Conservation (phyloP, 2,329 filamentous ascomycete genomes). For the Xylariaceae sp. region DNA sequence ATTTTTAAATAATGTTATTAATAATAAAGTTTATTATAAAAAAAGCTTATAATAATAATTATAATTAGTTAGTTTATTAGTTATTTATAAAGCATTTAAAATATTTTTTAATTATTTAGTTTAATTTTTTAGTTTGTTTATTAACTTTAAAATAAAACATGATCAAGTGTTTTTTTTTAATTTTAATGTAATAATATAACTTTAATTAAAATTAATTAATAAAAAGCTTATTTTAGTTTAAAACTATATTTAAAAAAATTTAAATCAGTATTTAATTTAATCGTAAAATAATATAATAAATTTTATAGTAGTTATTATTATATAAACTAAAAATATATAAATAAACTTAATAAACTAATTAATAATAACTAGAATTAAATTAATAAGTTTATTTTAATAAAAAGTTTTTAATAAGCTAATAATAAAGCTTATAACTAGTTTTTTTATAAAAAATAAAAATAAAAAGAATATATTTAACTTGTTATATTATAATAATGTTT, state of each 20-base stretch:
- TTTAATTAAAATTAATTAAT: not conserved
- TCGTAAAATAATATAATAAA: not conserved
- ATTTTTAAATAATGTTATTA: too few relatives aligned
- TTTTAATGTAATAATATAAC: not conserved
- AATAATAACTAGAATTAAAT: not conserved
- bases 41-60: too few relatives aligned
- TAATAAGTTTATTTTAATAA: too few relatives aligned
- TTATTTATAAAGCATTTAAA: too few relatives aligned
- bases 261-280: not conserved
- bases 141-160: constrained; percentile 1
- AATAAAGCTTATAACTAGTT: too few relatives aligned
- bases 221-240: too few relatives aligned
- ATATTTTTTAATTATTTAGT: too few relatives aligned
- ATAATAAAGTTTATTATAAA: too few relatives aligned
- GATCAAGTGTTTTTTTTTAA: not conserved
- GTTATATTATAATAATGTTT: too few relatives aligned
- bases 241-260: not conserved
- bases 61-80: not conserved
- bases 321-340: not conserved
- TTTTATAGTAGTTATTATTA: not conserved
- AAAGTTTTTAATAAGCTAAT: too few relatives aligned
- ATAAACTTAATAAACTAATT: not conserved
- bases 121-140: not conserved
- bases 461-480: too few relatives aligned
- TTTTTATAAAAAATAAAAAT: too few relatives aligned